Evolutionary conservation across 345 rosid genomes (phyloP).

Genomic region (Syzygium grande): DNA sequence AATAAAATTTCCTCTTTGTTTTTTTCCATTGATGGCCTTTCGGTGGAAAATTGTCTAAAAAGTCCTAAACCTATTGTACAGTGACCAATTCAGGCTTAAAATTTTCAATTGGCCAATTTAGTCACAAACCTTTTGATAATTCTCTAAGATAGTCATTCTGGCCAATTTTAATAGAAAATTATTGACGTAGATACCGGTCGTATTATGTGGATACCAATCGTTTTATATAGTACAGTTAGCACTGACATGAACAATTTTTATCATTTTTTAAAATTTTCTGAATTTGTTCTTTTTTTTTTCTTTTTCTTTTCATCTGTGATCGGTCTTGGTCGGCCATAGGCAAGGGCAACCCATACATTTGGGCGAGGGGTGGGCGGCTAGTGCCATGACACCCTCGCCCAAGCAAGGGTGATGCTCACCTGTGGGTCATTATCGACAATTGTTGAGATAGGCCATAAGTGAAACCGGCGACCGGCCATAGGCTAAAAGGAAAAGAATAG

Average conservation of each 20-base stretch:
- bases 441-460: no score
- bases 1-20: neutral
- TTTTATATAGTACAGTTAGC: accelerated
- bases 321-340: neutral
- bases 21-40: neutral
- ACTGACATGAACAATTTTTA: accelerated
- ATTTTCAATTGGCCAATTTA: neutral
- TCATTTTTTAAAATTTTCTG: no score
- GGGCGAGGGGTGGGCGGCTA: neutral
- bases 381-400: accelerated
- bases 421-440: neutral
- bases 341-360: neutral
- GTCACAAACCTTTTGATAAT: no score
- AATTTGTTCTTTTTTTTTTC: no score
- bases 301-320: no score
- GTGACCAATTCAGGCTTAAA: neutral
- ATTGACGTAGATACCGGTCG: accelerated
- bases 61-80: neutral
- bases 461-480: no score
- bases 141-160: no score
- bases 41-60: neutral
- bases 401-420: neutral
- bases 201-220: accelerated
- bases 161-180: neutral
- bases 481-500: no score